phyloP scores from a whole-genome alignment of 2,329 filamentous ascomycete genomes.

The Alternaria gaisen region DNA sequence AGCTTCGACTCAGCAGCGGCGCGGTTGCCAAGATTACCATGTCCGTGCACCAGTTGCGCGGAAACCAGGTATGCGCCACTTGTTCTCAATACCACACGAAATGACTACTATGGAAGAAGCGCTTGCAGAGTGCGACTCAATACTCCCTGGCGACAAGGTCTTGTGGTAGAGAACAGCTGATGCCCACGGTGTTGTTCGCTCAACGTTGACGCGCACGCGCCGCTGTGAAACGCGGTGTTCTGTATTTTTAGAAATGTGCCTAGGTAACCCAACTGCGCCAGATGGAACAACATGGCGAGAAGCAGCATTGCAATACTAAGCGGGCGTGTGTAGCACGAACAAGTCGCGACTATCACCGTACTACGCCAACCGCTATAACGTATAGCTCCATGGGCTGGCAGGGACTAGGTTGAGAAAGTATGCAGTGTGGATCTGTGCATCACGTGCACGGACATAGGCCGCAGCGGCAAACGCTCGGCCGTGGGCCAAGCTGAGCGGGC shows the following conservation, averaged over 20 bases:
- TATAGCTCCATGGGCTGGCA: background rate
- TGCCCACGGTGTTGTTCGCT: background rate
- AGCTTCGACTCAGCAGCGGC: conserved; percentile 8
- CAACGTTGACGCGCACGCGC: background rate
- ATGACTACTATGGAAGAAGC: background rate
- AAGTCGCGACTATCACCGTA: background rate
- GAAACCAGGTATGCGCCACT: background rate
- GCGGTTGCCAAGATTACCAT: conserved; percentile 7
- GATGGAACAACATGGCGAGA: background rate
- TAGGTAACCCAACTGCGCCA: background rate
- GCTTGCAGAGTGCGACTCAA: background rate
- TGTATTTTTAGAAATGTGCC: background rate
- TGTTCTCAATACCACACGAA: background rate
- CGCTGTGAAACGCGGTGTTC: background rate
- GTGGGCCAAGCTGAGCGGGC: no score
- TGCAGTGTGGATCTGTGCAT: background rate
- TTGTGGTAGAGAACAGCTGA: background rate
- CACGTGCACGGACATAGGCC: background rate
- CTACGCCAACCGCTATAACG: background rate
- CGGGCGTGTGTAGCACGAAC: background rate
- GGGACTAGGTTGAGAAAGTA: background rate
- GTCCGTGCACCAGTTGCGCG: background rate
- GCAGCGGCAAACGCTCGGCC: background rate
- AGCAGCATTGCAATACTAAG: background rate
- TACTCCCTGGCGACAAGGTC: background rate